These are phyloP conservation scores for Taphrina confusa DNA, from an alignment of 1,139 yeast species.

Conservation along the genomic window DNA sequence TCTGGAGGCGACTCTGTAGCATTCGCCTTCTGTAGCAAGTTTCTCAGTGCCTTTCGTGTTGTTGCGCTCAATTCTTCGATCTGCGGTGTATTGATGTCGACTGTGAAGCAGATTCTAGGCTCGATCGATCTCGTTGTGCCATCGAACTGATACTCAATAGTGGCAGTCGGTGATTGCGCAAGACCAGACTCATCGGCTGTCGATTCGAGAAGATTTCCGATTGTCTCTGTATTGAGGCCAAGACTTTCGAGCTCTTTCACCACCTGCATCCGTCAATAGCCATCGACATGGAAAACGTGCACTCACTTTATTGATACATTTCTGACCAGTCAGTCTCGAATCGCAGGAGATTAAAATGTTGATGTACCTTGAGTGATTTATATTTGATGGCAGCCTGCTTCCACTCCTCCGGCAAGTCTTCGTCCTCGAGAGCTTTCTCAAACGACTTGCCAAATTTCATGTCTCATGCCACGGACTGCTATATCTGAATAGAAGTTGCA, in stretches of 20 bases:
- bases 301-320: conserved; percentile 28
- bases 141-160: conserved; percentile 42
- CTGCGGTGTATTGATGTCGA: conserved; percentile 16
- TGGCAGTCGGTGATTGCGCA: conserved; percentile 33
- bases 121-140: conserved; percentile 41
- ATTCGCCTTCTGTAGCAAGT: conserved; percentile 18
- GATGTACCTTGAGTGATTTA: conserved; percentile 67
- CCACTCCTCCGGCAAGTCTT: conserved; percentile 70
- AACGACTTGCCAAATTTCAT: conserved; percentile 66
- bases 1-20: background rate
- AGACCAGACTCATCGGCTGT: conserved; percentile 39
- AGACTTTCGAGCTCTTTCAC: conserved; percentile 59
- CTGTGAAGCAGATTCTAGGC: conserved; percentile 41
- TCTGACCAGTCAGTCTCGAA: background rate
- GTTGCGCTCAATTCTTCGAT: conserved; percentile 20
- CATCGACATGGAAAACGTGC: background rate
- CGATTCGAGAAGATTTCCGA: conserved; percentile 27
- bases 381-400: conserved; percentile 68
- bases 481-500: too few relatives aligned
- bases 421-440: conserved; percentile 62
- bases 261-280: conserved; percentile 47
- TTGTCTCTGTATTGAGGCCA: conserved; percentile 47
- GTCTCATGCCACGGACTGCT: conserved; percentile 8
- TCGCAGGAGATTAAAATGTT: background rate
- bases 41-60: conserved; percentile 29